Percentiles rank a stretch among this genome's conserved stretches.
phyloP scores from a whole-genome alignment of 1,284 basidiomycete genomes.

The Coniferiporia weirii region DNA sequence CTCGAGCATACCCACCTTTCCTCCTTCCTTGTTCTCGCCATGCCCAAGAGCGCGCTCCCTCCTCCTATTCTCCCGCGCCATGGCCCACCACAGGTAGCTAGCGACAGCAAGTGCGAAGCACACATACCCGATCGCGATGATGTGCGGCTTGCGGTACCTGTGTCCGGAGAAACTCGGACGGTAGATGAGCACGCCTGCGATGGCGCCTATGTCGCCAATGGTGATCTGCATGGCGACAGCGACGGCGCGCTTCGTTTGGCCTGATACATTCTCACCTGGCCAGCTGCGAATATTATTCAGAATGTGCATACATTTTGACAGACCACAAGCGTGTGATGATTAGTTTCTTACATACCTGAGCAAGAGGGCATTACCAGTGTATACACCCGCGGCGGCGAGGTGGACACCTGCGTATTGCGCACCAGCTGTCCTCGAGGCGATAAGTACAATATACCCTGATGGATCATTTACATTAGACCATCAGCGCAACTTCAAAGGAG shows the following conservation, averaged over 20 bases:
- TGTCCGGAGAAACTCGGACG: slow-evolving; percentile 42
- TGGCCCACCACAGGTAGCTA: slow-evolving; percentile 43
- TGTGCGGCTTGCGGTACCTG: slow-evolving; percentile 53
- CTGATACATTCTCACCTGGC: slow-evolving; percentile 69
- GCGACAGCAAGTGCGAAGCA: slow-evolving; percentile 44
- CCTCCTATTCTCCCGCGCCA: slow-evolving; percentile 47
- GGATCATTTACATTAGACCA: background rate
- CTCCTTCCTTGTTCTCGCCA: slow-evolving; percentile 12
- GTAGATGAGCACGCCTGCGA: slow-evolving; percentile 53
- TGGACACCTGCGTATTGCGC: slow-evolving; percentile 59
- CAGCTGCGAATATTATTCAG: slow-evolving; percentile 34
- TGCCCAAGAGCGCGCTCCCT: slow-evolving; percentile 30
- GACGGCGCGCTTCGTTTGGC: slow-evolving; percentile 64
- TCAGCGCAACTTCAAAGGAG: background rate
- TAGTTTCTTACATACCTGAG: slow-evolving; percentile 43
- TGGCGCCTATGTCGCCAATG: slow-evolving; percentile 60
- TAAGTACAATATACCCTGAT: slow-evolving; percentile 56
- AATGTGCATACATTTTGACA: background rate
- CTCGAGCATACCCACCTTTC: slow-evolving; percentile 9
- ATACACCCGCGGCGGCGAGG: slow-evolving; percentile 55
- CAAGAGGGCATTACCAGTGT: slow-evolving; percentile 54
- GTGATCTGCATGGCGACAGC: slow-evolving; percentile 64
- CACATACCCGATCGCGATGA: slow-evolving; percentile 56
- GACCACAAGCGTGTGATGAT: background rate
- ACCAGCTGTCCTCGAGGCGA: slow-evolving; percentile 45